Evolutionary conservation across 192 early-diverging fungal species (phyloP), one percentile per base, ranked within the genome.

Genomic region (Gonapodya sp.): DNA sequence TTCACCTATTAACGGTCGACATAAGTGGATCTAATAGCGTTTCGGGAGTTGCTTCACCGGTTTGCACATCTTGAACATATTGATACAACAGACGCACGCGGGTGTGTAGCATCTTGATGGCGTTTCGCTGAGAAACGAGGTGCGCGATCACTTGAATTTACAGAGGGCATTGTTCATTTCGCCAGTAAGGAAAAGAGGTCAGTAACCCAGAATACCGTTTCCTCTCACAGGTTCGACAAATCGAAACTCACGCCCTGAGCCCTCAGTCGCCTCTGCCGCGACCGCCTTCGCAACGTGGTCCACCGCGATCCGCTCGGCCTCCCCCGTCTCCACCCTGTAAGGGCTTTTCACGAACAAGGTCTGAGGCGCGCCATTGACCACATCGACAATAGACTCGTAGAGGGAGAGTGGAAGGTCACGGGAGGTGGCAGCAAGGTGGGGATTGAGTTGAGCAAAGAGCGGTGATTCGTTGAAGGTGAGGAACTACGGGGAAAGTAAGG

Each of bases 251-350:
- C 92, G 81, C 36, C 88, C 83, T 24, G 89, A 89, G 1, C 87
- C 90, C 35, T 86, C 82, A 35, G 89, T 90, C 18, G 83, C 82
- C n/a, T 87, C 88, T 16, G 88, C 87, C 83, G 84, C 87, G 24
- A 87, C 81, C 1, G 87, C 88, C 73, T 92, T 90, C 30, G 94
- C 93, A 36, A 95, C 92, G 83, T 95, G 94, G 82, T 96, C 93
- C 8, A 96, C 91, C 2, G 95, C 94, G 82, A 96, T 94, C 36
- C 94, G 87, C 82, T 96, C 95, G 35, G 94, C 94, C 80, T 96
- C 95, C 33, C 91, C 91, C 1, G 95, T 95, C 80, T 94, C 94
- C 32, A 96, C 90, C 81, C 91, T 92, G 84, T 94, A 96, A 34
- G 86, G 78, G 18, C 88, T 81, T 80, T 89, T 84, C 8, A 91